phyloP scores from a whole-genome alignment of 2,329 filamentous ascomycete genomes.

The Xylaria sp. region DNA sequence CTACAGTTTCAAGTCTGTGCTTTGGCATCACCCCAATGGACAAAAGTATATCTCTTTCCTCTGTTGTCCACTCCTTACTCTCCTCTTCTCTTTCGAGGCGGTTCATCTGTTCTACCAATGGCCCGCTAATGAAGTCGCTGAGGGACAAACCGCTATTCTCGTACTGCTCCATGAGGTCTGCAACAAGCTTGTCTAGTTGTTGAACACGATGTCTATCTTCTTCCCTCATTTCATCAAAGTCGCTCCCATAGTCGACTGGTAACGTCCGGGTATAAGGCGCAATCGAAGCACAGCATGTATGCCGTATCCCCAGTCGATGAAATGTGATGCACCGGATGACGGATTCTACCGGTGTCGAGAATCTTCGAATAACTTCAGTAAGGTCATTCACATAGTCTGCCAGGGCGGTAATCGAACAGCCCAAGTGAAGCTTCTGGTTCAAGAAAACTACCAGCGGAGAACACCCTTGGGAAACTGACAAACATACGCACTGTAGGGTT shows the following conservation, averaged over 20 bases:
- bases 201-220: constrained; percentile 13
- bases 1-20: neutral
- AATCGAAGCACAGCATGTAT: no score
- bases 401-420: neutral
- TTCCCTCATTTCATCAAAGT: constrained; percentile 16
- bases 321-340: no score
- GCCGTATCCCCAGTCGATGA: no score
- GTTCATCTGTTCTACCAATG: constrained; percentile 8
- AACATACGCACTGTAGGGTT: neutral
- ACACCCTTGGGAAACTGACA: constrained; percentile 10
- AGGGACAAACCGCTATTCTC: neutral
- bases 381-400: neutral
- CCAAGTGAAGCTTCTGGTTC: neutral
- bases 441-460: constrained; percentile 2
- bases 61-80: neutral
- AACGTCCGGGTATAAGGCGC: no score
- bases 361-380: no score
- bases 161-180: constrained; percentile 9
- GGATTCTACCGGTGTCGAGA: no score
- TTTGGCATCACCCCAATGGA: constrained; percentile 9
- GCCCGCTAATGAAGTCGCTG: constrained; percentile 4
- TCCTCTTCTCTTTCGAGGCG: constrained; percentile 2
- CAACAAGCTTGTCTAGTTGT: constrained; percentile 4
- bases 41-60: neutral
- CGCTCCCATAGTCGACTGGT: constrained; percentile 10